These are phyloP conservation scores for Pythium sp. DNA, from an alignment of 352 stramenopile genomes.

Conservation along the genomic window DNA sequence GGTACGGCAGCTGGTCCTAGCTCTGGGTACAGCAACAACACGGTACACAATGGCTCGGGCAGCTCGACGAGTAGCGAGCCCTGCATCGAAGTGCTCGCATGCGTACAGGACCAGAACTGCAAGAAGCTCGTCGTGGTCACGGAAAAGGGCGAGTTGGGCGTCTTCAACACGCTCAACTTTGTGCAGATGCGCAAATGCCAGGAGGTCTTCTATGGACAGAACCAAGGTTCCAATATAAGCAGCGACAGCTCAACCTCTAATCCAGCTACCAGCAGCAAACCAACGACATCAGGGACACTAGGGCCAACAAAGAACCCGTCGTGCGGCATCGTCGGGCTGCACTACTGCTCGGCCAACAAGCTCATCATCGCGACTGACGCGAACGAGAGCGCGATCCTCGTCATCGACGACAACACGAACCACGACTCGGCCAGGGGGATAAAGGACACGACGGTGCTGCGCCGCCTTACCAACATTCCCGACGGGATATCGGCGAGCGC, in stretches of 20 bases:
- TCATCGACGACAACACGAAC: conserved; percentile 68
- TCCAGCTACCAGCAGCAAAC: background rate
- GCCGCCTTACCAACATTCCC: conserved; percentile 57
- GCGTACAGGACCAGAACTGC: conserved; percentile 50
- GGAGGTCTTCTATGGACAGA: conserved; percentile 35
- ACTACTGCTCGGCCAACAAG: conserved; percentile 80
- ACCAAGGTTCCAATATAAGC: background rate
- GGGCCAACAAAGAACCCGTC: conserved; percentile 17
- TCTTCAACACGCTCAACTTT: conserved; percentile 77
- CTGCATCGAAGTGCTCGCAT: conserved; percentile 43
- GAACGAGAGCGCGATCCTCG: conserved; percentile 41
- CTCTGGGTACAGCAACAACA: conserved; percentile 2
- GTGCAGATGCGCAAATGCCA: conserved; percentile 65
- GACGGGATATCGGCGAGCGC: conserved; percentile 47
- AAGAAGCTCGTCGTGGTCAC: conserved; percentile 63
- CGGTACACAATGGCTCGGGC: conserved; percentile 18
- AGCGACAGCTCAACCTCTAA: background rate
- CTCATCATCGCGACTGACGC: conserved; percentile 53
- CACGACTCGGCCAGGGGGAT: conserved; percentile 42
- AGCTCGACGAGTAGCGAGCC: conserved; percentile 20
- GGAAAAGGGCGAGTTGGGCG: conserved; percentile 50
- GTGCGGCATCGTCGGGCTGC: conserved; percentile 51
- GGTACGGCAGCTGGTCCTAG: background rate
- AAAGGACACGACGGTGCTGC: conserved; percentile 44
- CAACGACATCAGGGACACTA: background rate